These are phyloP conservation scores for Phaeophleospora eucalypticola DNA, from an alignment of 2,329 filamentous ascomycete species.

Conservation along the genomic window DNA sequence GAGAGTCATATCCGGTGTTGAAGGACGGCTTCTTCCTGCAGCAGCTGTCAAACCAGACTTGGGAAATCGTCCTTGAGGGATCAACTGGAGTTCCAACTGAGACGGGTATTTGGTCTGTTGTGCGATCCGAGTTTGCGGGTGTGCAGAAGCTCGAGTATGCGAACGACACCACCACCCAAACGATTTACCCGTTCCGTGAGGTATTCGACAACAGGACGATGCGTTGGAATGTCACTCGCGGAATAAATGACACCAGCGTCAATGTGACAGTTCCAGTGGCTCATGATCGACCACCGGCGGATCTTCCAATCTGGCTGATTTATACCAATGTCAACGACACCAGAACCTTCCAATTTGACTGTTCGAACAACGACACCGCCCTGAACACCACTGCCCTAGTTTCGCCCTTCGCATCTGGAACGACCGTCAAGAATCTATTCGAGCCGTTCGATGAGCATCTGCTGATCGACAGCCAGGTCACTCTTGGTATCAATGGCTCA, in stretches of 20 bases:
- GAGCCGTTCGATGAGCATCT: conserved; percentile 54
- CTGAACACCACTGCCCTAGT: conserved; percentile 45
- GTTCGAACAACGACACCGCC: conserved; percentile 35
- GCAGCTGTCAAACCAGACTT: conserved; percentile 54
- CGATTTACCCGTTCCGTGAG: too few species aligned
- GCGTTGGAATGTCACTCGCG: too few species aligned
- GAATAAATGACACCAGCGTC: conserved; percentile 25
- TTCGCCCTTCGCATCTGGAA: conserved; percentile 50
- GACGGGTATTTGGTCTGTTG: conserved; percentile 56
- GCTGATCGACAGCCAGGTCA: conserved; percentile 34
- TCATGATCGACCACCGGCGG: too few species aligned
- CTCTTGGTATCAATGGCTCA: conserved; percentile 40
- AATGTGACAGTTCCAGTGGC: conserved; percentile 14
- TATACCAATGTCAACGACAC: conserved; percentile 46
- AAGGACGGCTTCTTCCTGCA: conserved; percentile 55
- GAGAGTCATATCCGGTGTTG: conserved; percentile 51
- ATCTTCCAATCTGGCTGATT: conserved; percentile 49
- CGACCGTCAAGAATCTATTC: conserved; percentile 57
- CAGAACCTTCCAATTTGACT: conserved; percentile 54
- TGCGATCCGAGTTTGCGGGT: conserved; percentile 41
- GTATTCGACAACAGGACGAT: too few species aligned
- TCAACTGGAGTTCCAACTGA: conserved; percentile 50
- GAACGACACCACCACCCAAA: too few species aligned
- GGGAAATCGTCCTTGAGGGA: conserved; percentile 46
- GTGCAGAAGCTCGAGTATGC: conserved; percentile 54